Percentiles rank a stretch among this genome's conserved stretches.
These are phyloP conservation scores for Lentinula detonsa DNA, from an alignment of 768 basidiomycete species.

Conservation along the genomic window DNA sequence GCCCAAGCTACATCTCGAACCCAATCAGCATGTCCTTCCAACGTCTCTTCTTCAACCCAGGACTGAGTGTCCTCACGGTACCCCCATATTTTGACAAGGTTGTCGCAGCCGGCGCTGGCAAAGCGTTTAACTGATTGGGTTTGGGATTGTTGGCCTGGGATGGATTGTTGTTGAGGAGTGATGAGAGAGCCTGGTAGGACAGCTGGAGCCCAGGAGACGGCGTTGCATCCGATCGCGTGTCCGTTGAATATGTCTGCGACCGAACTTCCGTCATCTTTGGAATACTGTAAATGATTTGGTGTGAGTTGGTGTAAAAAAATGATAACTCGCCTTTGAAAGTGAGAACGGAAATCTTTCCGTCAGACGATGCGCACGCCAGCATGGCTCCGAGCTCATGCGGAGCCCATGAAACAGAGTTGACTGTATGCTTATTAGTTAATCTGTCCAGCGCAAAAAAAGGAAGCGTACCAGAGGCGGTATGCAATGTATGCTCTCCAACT, in stretches of 20 bases:
- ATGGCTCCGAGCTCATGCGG: conserved; percentile 97
- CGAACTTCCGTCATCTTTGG: conserved; percentile 90
- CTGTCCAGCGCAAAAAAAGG: background rate
- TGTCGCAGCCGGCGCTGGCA: conserved; percentile 94
- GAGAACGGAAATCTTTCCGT: conserved; percentile 94
- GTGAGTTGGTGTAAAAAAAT: background rate
- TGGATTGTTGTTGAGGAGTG: conserved; percentile 41
- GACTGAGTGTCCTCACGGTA: conserved; percentile 83
- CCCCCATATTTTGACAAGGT: conserved; percentile 90
- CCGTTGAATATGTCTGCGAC: conserved; percentile 93
- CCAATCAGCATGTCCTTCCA: conserved; percentile 96
- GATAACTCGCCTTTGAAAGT: conserved; percentile 88
- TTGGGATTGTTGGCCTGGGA: conserved; percentile 26
- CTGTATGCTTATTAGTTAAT: conserved; percentile 29
- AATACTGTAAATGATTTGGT: too few relatives aligned
- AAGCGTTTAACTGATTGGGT: conserved; percentile 80
- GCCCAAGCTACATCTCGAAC: conserved; percentile 99
- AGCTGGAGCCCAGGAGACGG: conserved; percentile 96
- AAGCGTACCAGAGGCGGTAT: conserved; percentile 85
- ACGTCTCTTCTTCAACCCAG: conserved; percentile 86
- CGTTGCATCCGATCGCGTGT: conserved; percentile 94
- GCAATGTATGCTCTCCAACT: conserved; percentile 92
- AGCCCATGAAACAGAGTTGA: conserved; percentile 99
- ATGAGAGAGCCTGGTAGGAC: conserved; percentile 82
- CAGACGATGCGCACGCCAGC: conserved; percentile 93